Base-by-base conservation (phyloP, 768 basidiomycete species). In the Podaxis sp. region DNA sequence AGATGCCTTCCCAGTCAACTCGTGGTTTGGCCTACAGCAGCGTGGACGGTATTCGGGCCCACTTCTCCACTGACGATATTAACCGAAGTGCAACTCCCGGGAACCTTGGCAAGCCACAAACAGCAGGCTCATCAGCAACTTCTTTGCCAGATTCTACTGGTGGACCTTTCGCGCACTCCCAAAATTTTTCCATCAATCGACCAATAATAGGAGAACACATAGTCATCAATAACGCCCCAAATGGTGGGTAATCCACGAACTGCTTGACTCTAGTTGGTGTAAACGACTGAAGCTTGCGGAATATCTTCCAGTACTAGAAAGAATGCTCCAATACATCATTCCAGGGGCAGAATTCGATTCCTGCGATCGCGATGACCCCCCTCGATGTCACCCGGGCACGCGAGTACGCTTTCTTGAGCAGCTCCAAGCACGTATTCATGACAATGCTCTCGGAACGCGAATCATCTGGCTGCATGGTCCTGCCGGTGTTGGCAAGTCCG, bases 181-280 rank as follows among this genome's bases (percentile, higher is more conserved):
- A n/a, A 12, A n/a, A 22, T 47, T 47, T 47, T 19, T 17, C 19
- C 33, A 72, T 75, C 17, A 80, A 80, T 60, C 63, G 71, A 17
- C 38, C 38, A 11, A 40, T 40, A 11, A 40, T 40, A 17, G 38
- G 12, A 4, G 38, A 40, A 17, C 38, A 40, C 38, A 40, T 40
- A 40, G 3, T 4, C 38, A 40, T 40, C 15, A 11, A 40, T 11
- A 11, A 40, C 11, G 11, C 11, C 38, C 38, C 9, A 40, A 40
- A 40, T 17, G 38, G 38, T 40, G 15, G 38, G 38, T 40, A 40
- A 40, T 12, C 38, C 27, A 29, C 27, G 27, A 40, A 1, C 12
- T 40, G 4, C 38, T 11, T 40, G 38, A 40, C 38, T 40, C 11
- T 17, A 17, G 1, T 40, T 40, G 38, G 15, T 11, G 8, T 6